Conservation (phyloP, 106 monocot species). For the Apostasia shenzhenica region DNA sequence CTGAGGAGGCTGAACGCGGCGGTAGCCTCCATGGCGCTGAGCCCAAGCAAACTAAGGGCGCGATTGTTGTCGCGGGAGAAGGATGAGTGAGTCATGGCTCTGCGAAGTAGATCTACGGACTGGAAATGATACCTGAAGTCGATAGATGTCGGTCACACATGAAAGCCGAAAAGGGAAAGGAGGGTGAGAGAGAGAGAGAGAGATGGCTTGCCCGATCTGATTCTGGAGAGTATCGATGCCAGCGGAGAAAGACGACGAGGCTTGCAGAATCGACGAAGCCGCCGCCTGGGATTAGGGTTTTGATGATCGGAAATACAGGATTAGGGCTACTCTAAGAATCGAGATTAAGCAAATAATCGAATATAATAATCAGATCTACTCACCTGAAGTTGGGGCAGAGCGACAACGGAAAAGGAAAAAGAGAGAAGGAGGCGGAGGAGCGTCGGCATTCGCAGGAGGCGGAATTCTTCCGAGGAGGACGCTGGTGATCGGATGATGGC, state of each 20-base stretch:
- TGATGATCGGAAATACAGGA: no score
- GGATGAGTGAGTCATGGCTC: conserved; percentile 58
- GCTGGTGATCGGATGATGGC: no score
- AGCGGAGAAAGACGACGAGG: conserved; percentile 19
- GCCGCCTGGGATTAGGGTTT: neutral
- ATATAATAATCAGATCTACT: no score
- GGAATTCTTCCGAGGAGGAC: no score
- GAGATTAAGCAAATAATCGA: no score
- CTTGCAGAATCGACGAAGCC: neutral
- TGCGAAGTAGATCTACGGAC: conserved; percentile 32
- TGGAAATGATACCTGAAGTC: conserved; percentile 34
- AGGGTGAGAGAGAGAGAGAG: neutral
- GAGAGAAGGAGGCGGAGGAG: no score
- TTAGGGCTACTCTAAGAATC: no score
- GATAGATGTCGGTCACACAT: neutral
- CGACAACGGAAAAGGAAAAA: no score
- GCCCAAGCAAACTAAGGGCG: conserved; percentile 43
- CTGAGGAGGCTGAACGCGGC: conserved; percentile 27
- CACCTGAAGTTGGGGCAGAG: no score
- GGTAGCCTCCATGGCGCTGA: conserved; percentile 28
- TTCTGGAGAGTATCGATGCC: conserved; percentile 33
- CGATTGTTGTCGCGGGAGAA: conserved; percentile 51
- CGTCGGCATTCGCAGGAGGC: no score
- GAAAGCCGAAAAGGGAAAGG: neutral
- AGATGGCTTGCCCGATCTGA: conserved; percentile 15